These are phyloP conservation scores for Dalbergia cochinchinensis DNA, from an alignment of 306 rosid species.

Conservation along the genomic window DNA sequence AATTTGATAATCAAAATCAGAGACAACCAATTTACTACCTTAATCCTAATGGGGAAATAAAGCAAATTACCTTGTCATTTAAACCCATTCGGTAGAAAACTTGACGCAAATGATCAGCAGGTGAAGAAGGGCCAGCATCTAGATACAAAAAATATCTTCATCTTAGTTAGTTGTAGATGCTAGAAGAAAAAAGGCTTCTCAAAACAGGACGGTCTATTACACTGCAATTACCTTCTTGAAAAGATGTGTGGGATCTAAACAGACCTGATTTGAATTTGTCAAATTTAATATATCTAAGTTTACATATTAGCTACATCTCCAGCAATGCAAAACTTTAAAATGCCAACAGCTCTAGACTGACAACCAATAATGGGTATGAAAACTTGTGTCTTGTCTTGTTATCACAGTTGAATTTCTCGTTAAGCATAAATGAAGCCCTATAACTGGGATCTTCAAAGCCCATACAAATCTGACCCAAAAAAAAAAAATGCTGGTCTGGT, in stretches of 20 bases:
- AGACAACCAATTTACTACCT: slow-evolving; percentile 14
- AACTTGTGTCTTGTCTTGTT: neutral
- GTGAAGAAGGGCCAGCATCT: slow-evolving; percentile 98
- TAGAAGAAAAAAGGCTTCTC: slow-evolving; percentile 7
- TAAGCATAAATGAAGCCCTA: neutral
- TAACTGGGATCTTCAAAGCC: neutral
- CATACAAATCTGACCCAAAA: neutral
- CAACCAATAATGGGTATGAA: neutral
- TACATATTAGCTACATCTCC: neutral
- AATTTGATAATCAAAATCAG: slow-evolving; percentile 43
- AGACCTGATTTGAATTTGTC: slow-evolving; percentile 14
- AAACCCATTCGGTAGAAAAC: slow-evolving; percentile 98
- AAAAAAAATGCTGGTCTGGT: neutral
- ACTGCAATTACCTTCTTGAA: neutral
- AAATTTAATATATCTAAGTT: slow-evolving; percentile 15
- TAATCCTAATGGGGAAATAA: slow-evolving; percentile 14
- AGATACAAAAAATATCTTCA: slow-evolving; percentile 42
- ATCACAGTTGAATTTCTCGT: neutral
- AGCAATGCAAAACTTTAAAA: slow-evolving; percentile 18
- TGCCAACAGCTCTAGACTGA: slow-evolving; percentile 5
- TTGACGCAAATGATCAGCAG: slow-evolving; percentile 88
- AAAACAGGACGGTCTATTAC: slow-evolving; percentile 5
- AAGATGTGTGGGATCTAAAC: slow-evolving; percentile 2
- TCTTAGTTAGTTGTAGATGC: slow-evolving; percentile 25
- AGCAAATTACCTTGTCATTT: slow-evolving; percentile 73